Percentiles rank a stretch among this genome's conserved stretches.
Evolutionary conservation across 1,284 basidiomycete species (phyloP).

Genomic region (Ganoderma resinaceum): DNA sequence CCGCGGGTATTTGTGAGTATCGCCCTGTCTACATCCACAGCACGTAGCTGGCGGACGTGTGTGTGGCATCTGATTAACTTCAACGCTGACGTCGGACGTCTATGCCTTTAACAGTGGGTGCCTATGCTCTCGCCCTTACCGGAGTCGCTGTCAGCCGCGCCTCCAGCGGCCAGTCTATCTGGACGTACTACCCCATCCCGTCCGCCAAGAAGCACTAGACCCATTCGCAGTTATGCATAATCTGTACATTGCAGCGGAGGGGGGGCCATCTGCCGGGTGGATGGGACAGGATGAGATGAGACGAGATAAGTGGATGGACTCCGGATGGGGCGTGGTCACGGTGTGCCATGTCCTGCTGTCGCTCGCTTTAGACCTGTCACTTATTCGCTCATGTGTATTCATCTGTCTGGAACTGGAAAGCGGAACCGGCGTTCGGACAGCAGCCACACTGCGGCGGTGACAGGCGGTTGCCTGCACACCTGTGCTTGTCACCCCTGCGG

Average conservation of each 20-base stretch:
- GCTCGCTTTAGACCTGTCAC: conserved; percentile 4
- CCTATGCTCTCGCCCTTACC: conserved; percentile 11
- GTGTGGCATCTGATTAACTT: background rate
- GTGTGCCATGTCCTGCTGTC: conserved; percentile 5
- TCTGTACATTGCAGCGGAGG: background rate
- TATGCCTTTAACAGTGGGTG: conserved; percentile 1
- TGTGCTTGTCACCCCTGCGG: background rate
- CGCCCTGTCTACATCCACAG: background rate
- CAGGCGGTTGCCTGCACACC: background rate
- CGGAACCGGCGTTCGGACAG: conserved; percentile 6
- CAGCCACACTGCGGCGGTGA: background rate
- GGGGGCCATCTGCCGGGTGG: background rate
- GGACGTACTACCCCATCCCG: conserved; percentile 13
- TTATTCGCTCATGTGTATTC: conserved; percentile 5
- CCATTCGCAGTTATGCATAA: no score
- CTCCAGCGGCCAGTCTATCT: conserved; percentile 15
- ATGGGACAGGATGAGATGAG: background rate
- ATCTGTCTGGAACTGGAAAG: background rate
- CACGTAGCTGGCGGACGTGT: background rate
- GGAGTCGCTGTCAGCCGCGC: conserved; percentile 1
- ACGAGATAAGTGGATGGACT: background rate
- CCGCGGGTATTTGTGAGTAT: conserved; percentile 13
- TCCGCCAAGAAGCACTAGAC: conserved; percentile 13
- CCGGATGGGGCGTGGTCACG: background rate
- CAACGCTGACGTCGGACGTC: background rate